A percentile compares a stretch with the other conserved stretches of the same genome.
Evolutionary conservation across 208 protist species (phyloP).

Genomic region (Balamuthia mandrillaris): DNA sequence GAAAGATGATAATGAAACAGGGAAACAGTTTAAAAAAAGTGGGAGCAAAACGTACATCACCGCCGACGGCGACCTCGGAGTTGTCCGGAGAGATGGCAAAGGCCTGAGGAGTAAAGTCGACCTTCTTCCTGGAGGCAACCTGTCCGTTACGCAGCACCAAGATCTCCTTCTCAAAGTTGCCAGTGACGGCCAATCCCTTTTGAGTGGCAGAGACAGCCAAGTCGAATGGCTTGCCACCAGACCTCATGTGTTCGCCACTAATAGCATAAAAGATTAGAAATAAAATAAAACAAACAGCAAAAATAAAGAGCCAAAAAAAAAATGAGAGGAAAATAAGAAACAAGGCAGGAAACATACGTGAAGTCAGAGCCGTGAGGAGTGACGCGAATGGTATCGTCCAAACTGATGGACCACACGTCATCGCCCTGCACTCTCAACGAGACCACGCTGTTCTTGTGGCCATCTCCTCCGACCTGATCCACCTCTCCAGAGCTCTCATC

Average conservation of each 20-base stretch:
- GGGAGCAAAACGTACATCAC: background rate
- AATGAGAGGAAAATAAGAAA: background rate
- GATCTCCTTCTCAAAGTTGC: slow-evolving; percentile 12
- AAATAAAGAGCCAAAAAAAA: background rate
- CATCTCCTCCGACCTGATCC: slow-evolving; percentile 47
- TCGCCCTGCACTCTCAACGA: slow-evolving; percentile 46
- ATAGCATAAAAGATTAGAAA: background rate
- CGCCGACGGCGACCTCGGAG: slow-evolving; percentile 61
- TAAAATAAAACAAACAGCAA: background rate
- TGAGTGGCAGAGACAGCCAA: background rate
- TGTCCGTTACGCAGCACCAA: background rate
- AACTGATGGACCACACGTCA: slow-evolving; percentile 49
- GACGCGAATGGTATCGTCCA: slow-evolving; percentile 63
- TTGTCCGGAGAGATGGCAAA: slow-evolving; percentile 54
- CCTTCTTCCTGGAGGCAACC: background rate
- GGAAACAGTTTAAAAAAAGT: no score
- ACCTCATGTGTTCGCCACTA: background rate
- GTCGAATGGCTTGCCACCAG: slow-evolving; percentile 28
- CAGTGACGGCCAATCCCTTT: background rate
- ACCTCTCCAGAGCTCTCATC: slow-evolving; percentile 48
- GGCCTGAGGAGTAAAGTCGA: slow-evolving; percentile 21
- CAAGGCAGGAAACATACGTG: background rate
- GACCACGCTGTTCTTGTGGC: slow-evolving; percentile 67
- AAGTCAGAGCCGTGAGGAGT: slow-evolving; percentile 34
- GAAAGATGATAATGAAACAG: no score